A percentile compares a stretch with the other conserved stretches of the same genome.
phyloP scores from a whole-genome alignment of 179 eudicot genomes.

The Beta lomatogona region DNA sequence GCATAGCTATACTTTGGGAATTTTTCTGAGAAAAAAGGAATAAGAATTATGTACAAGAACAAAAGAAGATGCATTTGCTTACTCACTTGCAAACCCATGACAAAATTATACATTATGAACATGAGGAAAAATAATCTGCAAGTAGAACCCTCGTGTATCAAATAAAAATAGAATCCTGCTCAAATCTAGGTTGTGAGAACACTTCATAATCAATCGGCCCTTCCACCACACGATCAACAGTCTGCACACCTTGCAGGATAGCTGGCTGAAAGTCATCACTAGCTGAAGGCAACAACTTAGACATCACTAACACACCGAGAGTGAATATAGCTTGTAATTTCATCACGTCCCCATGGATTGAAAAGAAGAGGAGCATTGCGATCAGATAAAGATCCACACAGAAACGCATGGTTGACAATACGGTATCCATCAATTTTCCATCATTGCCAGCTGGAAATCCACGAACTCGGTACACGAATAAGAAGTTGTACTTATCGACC shows the following conservation, averaged over 20 bases:
- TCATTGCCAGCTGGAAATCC: conserved; percentile 99
- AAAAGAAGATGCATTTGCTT: neutral
- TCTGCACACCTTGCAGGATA: conserved; percentile 68
- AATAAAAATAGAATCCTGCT: conserved; percentile 68
- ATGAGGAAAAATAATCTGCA: conserved; percentile 15
- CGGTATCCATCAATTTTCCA: conserved; percentile 93
- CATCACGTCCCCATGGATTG: conserved; percentile 83
- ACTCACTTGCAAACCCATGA: conserved; percentile 10
- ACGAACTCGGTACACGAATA: conserved; percentile 87
- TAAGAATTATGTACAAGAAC: conserved; percentile 9
- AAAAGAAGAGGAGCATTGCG: conserved; percentile 85
- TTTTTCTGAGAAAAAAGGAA: neutral
- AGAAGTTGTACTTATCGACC: conserved; percentile 97
- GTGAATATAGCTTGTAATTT: conserved; percentile 95
- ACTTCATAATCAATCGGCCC: conserved; percentile 94
- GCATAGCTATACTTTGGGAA: conserved; percentile 4
- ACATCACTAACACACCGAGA: conserved; percentile 69
- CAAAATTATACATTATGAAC: conserved; percentile 12
- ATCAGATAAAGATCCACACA: conserved; percentile 88
- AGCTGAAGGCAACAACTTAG: conserved; percentile 79
- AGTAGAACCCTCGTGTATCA: conserved; percentile 20
- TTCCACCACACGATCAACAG: conserved; percentile 68
- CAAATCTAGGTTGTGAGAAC: conserved; percentile 83
- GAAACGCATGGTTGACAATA: conserved; percentile 80
- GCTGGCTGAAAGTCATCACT: conserved; percentile 73